Evolutionary conservation across 2,329 filamentous ascomycete genomes (phyloP), one percentile per base, ranked within the genome.

Genomic region (Daldinia sp.): DNA sequence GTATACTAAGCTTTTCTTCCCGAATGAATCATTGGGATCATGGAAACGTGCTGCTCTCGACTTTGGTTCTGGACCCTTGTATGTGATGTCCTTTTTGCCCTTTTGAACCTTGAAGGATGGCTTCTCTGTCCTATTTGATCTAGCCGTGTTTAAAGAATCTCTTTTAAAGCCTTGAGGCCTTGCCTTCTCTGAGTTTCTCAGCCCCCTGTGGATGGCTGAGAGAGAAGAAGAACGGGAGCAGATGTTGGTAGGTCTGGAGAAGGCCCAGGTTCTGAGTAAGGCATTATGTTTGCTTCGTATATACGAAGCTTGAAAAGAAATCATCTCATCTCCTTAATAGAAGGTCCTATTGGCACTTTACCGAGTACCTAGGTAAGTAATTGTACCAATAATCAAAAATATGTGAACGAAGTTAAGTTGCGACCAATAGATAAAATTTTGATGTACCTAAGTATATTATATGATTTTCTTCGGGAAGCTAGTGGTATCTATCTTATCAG

Each of bases 161-260:
- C 53, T 45, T 2, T 68, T 65, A 48, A 72, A 72, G 10, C 75
- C 74, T 55, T 76, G 75, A 15, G 73, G 72, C 50, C 72, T 68
- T 32, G 72, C 71, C 56, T 75, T 75, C 58, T 78, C 67, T 17
- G 77, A 79, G 32, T 71, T 63, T 23, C 87, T 85, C 56, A 92
- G 80, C 11, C 90, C 90, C 45, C 84, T 81, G 67, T 87, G 85
- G 71, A 93, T 93, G 41, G 89, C 90, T 8, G 89, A 90, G 62
- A 92, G 82, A 39, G 87, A 89, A 19, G 84, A 83, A 71, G 79
- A 72, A 62, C 82, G 81, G 30, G 64, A 72, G 55, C 58, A 58
- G 61, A 63, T 41, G 61, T 58, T 41, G 39, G 51, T 45, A 52
- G 62, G 19, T 37, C 50, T 60, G 8, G 49, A 58, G 15, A 55